Evolutionary conservation across 805 yeast genomes (phyloP), one percentile per base, ranked within the genome.

Genomic region (Schizosaccharomyces cryophilus): DNA sequence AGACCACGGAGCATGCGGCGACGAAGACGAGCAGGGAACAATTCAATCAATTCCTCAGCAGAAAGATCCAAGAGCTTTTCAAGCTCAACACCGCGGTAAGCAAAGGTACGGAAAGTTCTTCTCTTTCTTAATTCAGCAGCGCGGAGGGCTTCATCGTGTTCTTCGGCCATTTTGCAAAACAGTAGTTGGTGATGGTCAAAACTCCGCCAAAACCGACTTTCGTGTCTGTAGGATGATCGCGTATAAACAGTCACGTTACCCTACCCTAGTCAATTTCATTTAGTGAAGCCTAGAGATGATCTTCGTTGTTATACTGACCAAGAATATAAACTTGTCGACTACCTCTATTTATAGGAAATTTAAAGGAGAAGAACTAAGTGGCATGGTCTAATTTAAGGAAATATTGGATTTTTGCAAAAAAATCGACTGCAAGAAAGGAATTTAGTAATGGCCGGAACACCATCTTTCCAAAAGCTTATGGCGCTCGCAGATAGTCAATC

Each of bases 1-100:
- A 90, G 81, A 80, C 97, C 97, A 81, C 95, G 85, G 77, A 88
- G 85, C 80, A 90, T 87, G 85, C 95, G 89, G 86, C 99, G 87
- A 85, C 97, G 90, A 75, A 90, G 96, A 82, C 99, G 87, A 73
- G 99, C 94, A 74, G 85, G 87, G 74, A 95, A 87, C 75, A 93
- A 81, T 77, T 90, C 85, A 78, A 90, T 84, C 79, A 93, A 93
- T 73, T 93, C 96, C 80, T 90, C 96, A 72, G 88, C 86, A 77
- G 87, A 80, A 82, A 90, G 80, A 77, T 85, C 93, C 75, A 90
- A 80, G 74, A 93, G 82, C 75, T 90, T 87, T 73, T 84, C 84
- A 74, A 93, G 85, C 77, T 89, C 96, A 74, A 93, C 95, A 78
- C 99, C 99, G 78, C 93, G 88, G 95, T 81, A 93, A 70, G 95